Evolutionary conservation across 1,139 yeast genomes (phyloP).

Genomic region (Kodamaea arcana): DNA sequence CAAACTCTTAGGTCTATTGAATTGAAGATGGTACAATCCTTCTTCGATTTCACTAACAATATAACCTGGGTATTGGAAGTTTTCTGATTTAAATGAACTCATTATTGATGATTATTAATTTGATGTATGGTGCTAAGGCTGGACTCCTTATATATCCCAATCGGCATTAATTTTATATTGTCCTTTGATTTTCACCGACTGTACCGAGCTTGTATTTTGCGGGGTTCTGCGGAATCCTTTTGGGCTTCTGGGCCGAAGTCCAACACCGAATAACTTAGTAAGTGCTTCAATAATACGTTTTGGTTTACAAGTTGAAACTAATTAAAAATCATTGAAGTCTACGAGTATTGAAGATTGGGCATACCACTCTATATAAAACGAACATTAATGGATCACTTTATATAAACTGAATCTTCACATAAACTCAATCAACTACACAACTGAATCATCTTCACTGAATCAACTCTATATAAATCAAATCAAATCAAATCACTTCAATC

Average conservation of each 20-base stretch:
- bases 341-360: too few species aligned
- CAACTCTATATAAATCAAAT: too few species aligned
- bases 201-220: neutral
- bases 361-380: too few species aligned
- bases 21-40: conserved; percentile 56
- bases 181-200: neutral
- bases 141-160: neutral
- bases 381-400: too few species aligned
- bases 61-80: conserved; percentile 35
- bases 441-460: too few species aligned
- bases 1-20: conserved; percentile 58
- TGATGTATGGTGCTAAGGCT: neutral
- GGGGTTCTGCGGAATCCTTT: neutral
- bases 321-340: too few species aligned
- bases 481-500: too few species aligned
- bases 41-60: conserved; percentile 38
- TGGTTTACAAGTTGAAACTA: too few species aligned
- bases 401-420: too few species aligned
- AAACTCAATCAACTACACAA: too few species aligned
- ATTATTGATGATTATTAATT: conserved; percentile 1
- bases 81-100: conserved; percentile 31
- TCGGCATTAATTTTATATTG: neutral
- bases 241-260: neutral
- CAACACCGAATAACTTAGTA: too few species aligned
- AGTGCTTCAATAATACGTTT: too few species aligned